Conservation (phyloP, 116 monocot genomes). For the Cymodocea nodosa region DNA sequence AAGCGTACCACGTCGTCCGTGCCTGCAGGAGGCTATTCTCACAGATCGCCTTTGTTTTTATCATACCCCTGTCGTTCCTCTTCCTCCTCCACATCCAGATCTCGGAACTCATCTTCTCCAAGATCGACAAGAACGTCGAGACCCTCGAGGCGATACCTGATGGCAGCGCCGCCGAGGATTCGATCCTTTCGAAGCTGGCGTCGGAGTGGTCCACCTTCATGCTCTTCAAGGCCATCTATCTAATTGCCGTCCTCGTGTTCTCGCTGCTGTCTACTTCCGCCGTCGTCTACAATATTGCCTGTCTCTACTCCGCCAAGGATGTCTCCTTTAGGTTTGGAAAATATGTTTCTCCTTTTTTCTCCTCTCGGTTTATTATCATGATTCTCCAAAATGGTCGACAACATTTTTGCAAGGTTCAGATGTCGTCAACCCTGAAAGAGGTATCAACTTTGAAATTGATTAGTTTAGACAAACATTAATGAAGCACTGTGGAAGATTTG, state of each 20-base stretch:
- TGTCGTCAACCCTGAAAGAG: too few species aligned
- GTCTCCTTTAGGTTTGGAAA: constrained; percentile 20
- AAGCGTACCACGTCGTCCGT: constrained; percentile 22
- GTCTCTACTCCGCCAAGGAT: constrained; percentile 57
- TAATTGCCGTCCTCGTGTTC: constrained; percentile 53
- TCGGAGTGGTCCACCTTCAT: constrained; percentile 45
- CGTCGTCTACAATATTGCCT: constrained; percentile 68
- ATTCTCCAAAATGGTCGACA: too few species aligned
- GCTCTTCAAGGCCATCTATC: constrained; percentile 61
- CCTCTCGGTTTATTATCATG: too few species aligned
- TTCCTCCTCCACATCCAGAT: constrained; percentile 61
- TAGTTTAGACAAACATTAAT: too few species aligned
- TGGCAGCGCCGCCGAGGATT: constrained; percentile 32
- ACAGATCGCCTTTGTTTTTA: constrained; percentile 34
- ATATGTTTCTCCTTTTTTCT: too few species aligned
- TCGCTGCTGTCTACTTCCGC: constrained; percentile 81
- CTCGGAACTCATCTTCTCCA: constrained; percentile 56
- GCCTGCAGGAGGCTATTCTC: constrained; percentile 39
- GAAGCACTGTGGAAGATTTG: too few species aligned
- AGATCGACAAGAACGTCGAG: constrained; percentile 37
- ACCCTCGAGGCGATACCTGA: constrained; percentile 31
- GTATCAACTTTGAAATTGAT: too few species aligned
- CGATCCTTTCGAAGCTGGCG: constrained; percentile 28
- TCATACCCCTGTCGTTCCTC: constrained; percentile 58
- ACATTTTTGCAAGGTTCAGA: too few species aligned